Base-by-base conservation (phyloP, 2,329 filamentous ascomycete genomes). In the Colletotrichum filicis region DNA sequence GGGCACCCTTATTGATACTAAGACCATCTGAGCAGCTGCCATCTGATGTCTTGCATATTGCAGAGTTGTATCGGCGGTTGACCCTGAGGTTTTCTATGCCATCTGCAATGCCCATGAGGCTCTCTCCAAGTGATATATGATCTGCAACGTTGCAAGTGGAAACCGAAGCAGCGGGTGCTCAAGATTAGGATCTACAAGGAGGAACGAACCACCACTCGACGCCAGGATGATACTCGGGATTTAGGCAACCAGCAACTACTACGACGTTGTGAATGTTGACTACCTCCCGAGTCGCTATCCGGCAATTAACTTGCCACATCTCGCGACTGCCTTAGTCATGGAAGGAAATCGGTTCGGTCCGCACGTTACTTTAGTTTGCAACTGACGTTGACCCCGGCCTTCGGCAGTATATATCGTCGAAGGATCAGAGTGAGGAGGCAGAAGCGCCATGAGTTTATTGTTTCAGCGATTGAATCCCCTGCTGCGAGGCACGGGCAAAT, bases 31-130 rank as follows among this genome's bases (percentile, higher is more conserved):
- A 42, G 52, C 52, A 28, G 58, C 58, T 42, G 69, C 69, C 69
- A 68, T 72, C 58, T 72, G 69, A 72, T 72, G 52, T 12, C 58
- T 24, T 68, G 69, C 69, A 68, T 72, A 68, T 72, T 63, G 22
- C 42, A 59, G 30, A 56, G 52, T 72, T 22, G 58, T 42, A 63
- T 68, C 14, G 3, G 64, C 35, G 65, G 24, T 32, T 52, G 30
- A 1, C 4, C 14, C 12, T 28, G 28, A 22, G 42, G n/a, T 11
- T n/a, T 24, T 5, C 16, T 49, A 52, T 24, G 22, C 30, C 58
- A 62, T 57, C 24, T 22, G 30, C 12, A 4, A 7, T 30, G 69
- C 68, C 57, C 65, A 68, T 68, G 37, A 63, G 69, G 52, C 32
- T 68, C 49, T 26, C 16, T 5, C 9, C 16, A n/a, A 65, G 5